Conservation (phyloP, 352 stramenopile species). For the Pythium grandisporangium region DNA sequence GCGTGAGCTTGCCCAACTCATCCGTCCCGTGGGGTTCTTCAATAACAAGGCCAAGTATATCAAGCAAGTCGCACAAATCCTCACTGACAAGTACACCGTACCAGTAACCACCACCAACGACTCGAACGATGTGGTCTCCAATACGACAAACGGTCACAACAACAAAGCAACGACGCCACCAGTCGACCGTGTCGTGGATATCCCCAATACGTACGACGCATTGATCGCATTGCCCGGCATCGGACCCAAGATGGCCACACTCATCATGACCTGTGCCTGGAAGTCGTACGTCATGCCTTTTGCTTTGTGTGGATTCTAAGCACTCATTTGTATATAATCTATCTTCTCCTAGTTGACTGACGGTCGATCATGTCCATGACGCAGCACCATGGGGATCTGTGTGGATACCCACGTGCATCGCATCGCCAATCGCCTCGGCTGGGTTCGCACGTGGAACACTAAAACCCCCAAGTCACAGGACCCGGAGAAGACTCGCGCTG, state of each 20-base stretch:
- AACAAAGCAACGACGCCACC: no score
- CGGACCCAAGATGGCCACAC: constrained; percentile 96
- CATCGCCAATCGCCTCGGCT: constrained; percentile 93
- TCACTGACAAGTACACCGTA: constrained; percentile 36
- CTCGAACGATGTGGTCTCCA: constrained; percentile 18
- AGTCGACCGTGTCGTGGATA: no score
- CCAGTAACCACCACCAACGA: no score
- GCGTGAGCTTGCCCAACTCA: constrained; percentile 80
- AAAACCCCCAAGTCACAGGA: constrained; percentile 65
- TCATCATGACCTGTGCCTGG: constrained; percentile 92
- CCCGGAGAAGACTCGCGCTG: constrained; percentile 89
- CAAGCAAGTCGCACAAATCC: constrained; percentile 63
- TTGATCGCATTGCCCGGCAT: constrained; percentile 90
- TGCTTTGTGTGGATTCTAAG: background rate
- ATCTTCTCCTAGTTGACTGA: no score
- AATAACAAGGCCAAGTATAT: constrained; percentile 96
- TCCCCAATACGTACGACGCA: constrained; percentile 85
- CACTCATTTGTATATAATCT: constrained; percentile 6
- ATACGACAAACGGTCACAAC: no score
- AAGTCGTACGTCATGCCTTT: constrained; percentile 39
- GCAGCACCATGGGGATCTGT: constrained; percentile 87
- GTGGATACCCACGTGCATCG: constrained; percentile 97
- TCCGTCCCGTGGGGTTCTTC: constrained; percentile 92
- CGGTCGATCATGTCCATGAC: no score
- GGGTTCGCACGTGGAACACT: constrained; percentile 88